Evolutionary conservation across 2,329 filamentous ascomycete species (phyloP).

Genomic region (Aspergillus viridinutans): DNA sequence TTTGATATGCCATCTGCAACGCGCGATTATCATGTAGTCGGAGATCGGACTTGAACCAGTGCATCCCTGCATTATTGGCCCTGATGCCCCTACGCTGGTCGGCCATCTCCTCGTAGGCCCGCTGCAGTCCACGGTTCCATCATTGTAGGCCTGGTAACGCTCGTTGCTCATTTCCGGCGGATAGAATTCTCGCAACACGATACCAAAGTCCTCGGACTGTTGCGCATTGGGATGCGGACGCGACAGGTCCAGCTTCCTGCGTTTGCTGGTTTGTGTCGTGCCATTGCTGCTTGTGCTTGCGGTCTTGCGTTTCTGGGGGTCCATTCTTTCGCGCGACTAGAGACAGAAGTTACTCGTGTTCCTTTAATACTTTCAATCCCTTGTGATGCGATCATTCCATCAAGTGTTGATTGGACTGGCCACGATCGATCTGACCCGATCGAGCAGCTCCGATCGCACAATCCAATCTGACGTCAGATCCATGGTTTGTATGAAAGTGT

Average conservation of each 20-base stretch:
- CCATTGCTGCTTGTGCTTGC: slow-evolving; percentile 5
- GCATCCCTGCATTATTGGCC: slow-evolving; percentile 63
- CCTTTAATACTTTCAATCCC: not conserved
- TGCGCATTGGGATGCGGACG: slow-evolving; percentile 33
- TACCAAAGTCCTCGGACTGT: slow-evolving; percentile 51
- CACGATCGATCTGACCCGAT: slow-evolving; percentile 2
- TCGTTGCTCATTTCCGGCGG: slow-evolving; percentile 80
- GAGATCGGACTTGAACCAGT: slow-evolving; percentile 89
- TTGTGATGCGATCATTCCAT: not conserved
- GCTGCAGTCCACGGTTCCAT: slow-evolving; percentile 60
- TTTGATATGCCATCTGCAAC: slow-evolving; percentile 61
- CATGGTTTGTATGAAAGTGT: not conserved
- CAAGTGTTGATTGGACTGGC: not conserved
- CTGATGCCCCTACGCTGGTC: slow-evolving; percentile 49
- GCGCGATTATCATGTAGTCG: slow-evolving; percentile 69
- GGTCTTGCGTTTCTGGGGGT: slow-evolving; percentile 23
- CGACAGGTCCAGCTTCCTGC: slow-evolving; percentile 11
- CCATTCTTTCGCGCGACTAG: slow-evolving; percentile 11
- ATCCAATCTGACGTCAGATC: not conserved
- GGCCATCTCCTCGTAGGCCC: slow-evolving; percentile 59
- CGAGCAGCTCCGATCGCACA: not conserved
- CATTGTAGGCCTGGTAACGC: slow-evolving; percentile 69
- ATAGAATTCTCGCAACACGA: slow-evolving; percentile 72
- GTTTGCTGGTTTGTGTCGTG: slow-evolving; percentile 16
- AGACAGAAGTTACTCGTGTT: not conserved